These are phyloP conservation scores for Melaleuca quinquenervia DNA, from an alignment of 345 rosid species.

Conservation along the genomic window DNA sequence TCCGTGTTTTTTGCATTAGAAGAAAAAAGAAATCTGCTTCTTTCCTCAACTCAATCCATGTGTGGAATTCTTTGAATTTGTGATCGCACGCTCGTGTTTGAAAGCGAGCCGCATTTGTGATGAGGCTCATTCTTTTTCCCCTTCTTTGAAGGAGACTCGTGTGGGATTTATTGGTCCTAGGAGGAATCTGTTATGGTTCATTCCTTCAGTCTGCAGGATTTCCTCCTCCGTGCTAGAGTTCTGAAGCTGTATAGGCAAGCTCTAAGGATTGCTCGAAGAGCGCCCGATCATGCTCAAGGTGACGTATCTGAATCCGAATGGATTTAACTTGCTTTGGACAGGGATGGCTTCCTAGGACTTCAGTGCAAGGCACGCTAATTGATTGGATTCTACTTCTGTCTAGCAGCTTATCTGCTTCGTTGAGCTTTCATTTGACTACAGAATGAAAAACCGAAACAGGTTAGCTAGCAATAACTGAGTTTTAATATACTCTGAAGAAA, in stretches of 20 bases:
- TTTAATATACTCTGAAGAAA: neutral
- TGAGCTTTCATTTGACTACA: neutral
- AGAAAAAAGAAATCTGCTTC: neutral
- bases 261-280: conserved; percentile 52
- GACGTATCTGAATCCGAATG: neutral
- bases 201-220: conserved; percentile 58
- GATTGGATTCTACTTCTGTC: neutral
- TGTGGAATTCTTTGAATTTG: neutral
- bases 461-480: neutral
- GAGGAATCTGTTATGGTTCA: conserved; percentile 25
- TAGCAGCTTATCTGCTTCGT: neutral
- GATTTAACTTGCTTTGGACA: neutral
- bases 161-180: neutral
- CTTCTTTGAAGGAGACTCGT: neutral
- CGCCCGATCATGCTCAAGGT: conserved; percentile 68
- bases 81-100: neutral
- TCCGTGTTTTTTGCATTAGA: neutral
- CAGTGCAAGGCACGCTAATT: neutral
- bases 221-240: conserved; percentile 74
- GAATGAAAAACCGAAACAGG: neutral
- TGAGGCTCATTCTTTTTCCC: neutral
- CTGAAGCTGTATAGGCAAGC: conserved; percentile 81
- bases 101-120: neutral
- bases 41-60: neutral
- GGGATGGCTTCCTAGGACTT: neutral